Evolutionary conservation across 305 asterid species (phyloP), one percentile per base, ranked within the genome.

Genomic region (Fraxinus angustifolia): DNA sequence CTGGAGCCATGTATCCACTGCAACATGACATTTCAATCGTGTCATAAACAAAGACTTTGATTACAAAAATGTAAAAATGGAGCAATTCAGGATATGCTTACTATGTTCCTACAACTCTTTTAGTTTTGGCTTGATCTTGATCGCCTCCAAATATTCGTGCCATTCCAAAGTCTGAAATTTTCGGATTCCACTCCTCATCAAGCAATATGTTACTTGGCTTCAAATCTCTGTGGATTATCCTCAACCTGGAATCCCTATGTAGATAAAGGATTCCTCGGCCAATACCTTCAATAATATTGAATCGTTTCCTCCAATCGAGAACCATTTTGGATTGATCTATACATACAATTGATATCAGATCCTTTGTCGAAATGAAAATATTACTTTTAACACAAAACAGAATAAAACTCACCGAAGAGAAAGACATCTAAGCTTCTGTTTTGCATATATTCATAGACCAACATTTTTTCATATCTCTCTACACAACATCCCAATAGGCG

Each of bases 1-100:
- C 87, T 16, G 87, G 89, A 28, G 87, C 84, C 87, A 84, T 86
- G 38, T 86, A 84, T n/a, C 82, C 82, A 77, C 86, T 83, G 35
- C 36, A 68, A 68, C 35, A 68, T 0, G 38, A 68, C 4, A 30
- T 12, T 30, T 16, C 74, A 11, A 12, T 68, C 17, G 4, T 62
- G 74, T 65, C 73, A 30, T 68, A 30, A 30, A 28, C 74, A 30
- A 68, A 30, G 33, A 68, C 38, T 1, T 0, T 30, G 21, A 30
- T 26, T 68, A 1, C 17, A 1, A 70, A 2, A 16, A 42, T 60
- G 19, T 6, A 21, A 10, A 19, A 10, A 19, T 53, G 8, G 36
- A 36, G 7, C 68, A 1, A 17, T 33, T 36, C 2, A 65, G 16
- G 31, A 65, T 12, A 17, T 21, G 23, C 82, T 78, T 62, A 83